Evolutionary conservation across 495 filamentous ascomycete genomes (phyloP).

Genomic region (Podospora bellae-mahoneyi): DNA sequence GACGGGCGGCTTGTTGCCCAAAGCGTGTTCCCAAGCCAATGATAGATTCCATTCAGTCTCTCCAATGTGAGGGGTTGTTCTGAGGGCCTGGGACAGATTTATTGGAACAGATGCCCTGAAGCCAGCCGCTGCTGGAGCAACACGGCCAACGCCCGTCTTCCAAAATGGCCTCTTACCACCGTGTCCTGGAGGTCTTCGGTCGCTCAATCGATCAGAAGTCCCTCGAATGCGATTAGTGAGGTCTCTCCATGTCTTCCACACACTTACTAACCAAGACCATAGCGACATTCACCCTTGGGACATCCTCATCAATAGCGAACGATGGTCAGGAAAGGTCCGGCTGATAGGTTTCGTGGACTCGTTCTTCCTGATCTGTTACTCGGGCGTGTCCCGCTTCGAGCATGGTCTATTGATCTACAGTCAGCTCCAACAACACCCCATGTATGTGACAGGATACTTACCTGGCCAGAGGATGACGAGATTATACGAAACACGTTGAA

Average conservation of each 20-base stretch:
- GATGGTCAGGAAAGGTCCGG: conserved; percentile 40
- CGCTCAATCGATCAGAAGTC: conserved; percentile 37
- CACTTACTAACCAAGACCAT: background rate
- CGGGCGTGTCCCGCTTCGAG: conserved; percentile 38
- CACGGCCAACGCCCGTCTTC: background rate
- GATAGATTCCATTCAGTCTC: too few relatives aligned
- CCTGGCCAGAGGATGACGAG: conserved; percentile 36
- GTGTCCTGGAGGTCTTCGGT: conserved; percentile 39
- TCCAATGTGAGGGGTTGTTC: too few relatives aligned
- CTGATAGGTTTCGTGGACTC: conserved; percentile 43
- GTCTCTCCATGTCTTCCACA: background rate
- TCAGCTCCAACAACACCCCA: conserved; percentile 17
- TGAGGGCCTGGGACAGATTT: too few relatives aligned
- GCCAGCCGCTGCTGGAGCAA: background rate
- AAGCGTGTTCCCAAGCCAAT: too few relatives aligned
- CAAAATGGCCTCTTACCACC: conserved; percentile 43
- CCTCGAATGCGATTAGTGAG: conserved; percentile 41
- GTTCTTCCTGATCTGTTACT: conserved; percentile 44
- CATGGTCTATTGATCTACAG: conserved; percentile 42
- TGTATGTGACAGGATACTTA: background rate
- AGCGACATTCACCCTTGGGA: conserved; percentile 46
- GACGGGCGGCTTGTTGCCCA: too few relatives aligned
- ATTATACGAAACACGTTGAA: conserved; percentile 32
- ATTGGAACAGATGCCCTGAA: background rate
- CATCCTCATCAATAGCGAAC: conserved; percentile 38